Evolutionary conservation across 2,329 filamentous ascomycete species (phyloP), one percentile per base, ranked within the genome.

Genomic region (Neonectria neomacrospora): DNA sequence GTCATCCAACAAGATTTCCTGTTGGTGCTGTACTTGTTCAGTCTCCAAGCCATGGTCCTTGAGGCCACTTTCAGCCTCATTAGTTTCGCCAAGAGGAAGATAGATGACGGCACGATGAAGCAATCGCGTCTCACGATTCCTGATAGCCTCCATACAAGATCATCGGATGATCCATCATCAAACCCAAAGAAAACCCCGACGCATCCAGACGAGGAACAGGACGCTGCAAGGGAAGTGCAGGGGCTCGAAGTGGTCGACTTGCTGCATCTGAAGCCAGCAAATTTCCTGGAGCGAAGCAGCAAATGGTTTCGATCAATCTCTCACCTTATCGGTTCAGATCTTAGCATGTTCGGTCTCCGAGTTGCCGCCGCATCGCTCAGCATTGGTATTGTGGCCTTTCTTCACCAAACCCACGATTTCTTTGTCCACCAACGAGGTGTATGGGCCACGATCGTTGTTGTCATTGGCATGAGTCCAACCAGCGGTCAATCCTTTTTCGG

Each of bases 381-480:
- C 5, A 51, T 65, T 41, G 63, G 59, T 5, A 42, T 65, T 30
- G 56, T 65, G 11, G 63, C 63, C 14, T 65, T 63, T 20, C 30
- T 65, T 41, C 44, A 55, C 6, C 44, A 63, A 32, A 59, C 59
- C 3, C 60, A 65, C 26, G 54, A 55, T 2, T 65, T 58, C 5
- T 65, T 65, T 3, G 16, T 63, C 26, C 59, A 41, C 14, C 63
- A 65, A n/a, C 54, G 63, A 30, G 59, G 59, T 9, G 54, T 63
- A 20, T 65, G 63, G 63, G 63, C 50, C 32, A 65, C 56, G 47
- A 65, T 65, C 50, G 59, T 63, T 7, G 53, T 65, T 26, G 59
- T 63, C 20, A 58, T 65, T 12, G 63, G 63, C 9, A 65, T 65
- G 63, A 58, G 63, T 18, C 58, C 63, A 3, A 65, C 63, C 8